Base-by-base conservation (phyloP, 2,329 filamentous ascomycete species). In the Epichloe amarillans region DNA sequence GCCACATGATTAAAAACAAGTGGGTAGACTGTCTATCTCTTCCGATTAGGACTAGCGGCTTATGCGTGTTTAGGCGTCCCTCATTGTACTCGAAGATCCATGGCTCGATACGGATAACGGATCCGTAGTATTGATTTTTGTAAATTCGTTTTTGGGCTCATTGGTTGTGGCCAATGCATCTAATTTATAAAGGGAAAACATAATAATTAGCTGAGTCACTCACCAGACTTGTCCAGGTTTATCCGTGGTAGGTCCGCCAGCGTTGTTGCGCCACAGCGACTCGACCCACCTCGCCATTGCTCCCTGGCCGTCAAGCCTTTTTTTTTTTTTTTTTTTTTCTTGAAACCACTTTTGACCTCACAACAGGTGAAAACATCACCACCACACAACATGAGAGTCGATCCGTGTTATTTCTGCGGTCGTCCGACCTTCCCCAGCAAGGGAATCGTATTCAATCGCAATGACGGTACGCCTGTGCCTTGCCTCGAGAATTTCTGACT, bases 391-490 rank as follows among this genome's bases (percentile, higher is more conserved):
- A 70, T 49, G 48, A 50, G 48, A 50, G 48, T 72, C 61, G 69
- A 72, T 56, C 66, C 67, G 43, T 72, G 70, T 59, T 71, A 67
- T 57, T 72, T 72, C 53, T 72, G 70, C 64, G 67, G 67, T 59
- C 66, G 73, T 57, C 73, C 73, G 58, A 69, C 72, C 50, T 77
- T 75, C 60, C 74, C 74, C 43, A 73, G 71, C 66, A 80, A 79
- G 65, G 75, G 76, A 54, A 79, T 79, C 45, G 68, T 66, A 21
- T 75, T 75, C 60, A 69, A 73, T 53, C 67, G 73, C 50, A 75
- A 75, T 58, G 73, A 76, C 63, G 69, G 67, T 63, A 61, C 50
- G 61, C 56, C 46, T 23, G 17, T 8, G 45, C 26, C 17, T 7
- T 35, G 21, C 30, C 40, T 15, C 43, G 14, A 19, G 37, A 15